phyloP scores from a whole-genome alignment of 2,329 filamentous ascomycete species.

The Cladosporium sp. region DNA sequence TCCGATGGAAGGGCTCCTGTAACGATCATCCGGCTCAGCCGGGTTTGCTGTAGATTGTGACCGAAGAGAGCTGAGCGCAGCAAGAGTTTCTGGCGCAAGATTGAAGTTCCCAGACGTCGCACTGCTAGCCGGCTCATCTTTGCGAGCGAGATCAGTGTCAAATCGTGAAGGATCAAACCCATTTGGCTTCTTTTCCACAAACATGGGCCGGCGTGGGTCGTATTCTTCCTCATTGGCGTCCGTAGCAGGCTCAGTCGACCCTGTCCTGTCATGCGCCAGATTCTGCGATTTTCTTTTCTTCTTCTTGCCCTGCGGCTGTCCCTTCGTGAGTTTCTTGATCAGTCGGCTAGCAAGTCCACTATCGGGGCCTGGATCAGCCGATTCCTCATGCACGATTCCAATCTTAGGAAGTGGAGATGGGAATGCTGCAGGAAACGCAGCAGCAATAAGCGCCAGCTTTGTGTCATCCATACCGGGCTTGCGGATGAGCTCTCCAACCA shows the following conservation, averaged over 20 bases:
- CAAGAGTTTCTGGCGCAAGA: slow-evolving; percentile 23
- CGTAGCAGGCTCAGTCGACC: slow-evolving; percentile 31
- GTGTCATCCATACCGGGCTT: slow-evolving; percentile 54
- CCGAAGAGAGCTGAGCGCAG: slow-evolving; percentile 20
- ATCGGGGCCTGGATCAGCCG: slow-evolving; percentile 14
- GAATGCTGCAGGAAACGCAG: slow-evolving; percentile 34
- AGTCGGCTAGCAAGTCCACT: slow-evolving; percentile 19
- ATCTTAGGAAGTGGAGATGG: slow-evolving; percentile 41
- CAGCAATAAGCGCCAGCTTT: slow-evolving; percentile 38
- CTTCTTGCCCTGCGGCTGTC: slow-evolving; percentile 18
- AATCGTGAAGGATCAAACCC: slow-evolving; percentile 24
- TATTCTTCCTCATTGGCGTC: slow-evolving; percentile 46
- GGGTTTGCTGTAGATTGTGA: neutral
- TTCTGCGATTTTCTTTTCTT: slow-evolving; percentile 28
- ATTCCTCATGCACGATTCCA: slow-evolving; percentile 31
- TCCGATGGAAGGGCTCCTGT: slow-evolving; percentile 18
- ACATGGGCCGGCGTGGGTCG: slow-evolving; percentile 40
- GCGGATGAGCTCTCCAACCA: slow-evolving; percentile 47
- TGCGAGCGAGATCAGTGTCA: slow-evolving; percentile 28
- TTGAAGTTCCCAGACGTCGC: slow-evolving; percentile 9
- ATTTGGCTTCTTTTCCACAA: slow-evolving; percentile 14
- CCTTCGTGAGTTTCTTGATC: slow-evolving; percentile 22
- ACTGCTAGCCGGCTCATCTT: slow-evolving; percentile 2
- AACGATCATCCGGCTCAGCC: neutral
- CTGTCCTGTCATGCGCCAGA: slow-evolving; percentile 12